These are phyloP conservation scores for Apophysomyces elegans DNA, from an alignment of 371 early-diverging fungal species.

Conservation along the genomic window DNA sequence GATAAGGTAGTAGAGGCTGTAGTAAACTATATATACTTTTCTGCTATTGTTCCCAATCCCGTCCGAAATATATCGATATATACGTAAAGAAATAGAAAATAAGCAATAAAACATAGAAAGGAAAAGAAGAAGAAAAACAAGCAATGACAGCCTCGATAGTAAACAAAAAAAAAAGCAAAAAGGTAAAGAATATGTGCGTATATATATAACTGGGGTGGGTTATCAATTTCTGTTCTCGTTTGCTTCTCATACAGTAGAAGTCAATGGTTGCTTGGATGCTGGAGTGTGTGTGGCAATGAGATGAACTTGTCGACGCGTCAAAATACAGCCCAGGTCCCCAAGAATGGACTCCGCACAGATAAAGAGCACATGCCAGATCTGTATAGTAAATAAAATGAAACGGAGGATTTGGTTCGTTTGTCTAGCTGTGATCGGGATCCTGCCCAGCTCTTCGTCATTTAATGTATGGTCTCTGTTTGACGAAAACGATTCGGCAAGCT, in stretches of 20 bases:
- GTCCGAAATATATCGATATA: background rate
- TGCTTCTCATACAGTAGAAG: background rate
- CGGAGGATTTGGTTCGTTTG: slow-evolving; percentile 1
- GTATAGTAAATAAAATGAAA: slow-evolving; percentile 17
- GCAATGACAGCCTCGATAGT: too few species aligned
- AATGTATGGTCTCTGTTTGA: slow-evolving; percentile 2
- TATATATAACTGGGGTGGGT: background rate
- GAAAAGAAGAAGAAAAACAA: too few species aligned
- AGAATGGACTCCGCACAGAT: slow-evolving; percentile 18
- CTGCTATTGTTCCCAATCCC: background rate
- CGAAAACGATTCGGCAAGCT: background rate
- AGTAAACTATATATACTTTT: background rate
- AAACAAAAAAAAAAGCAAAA: too few species aligned
- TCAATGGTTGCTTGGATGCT: background rate
- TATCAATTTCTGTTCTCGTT: background rate
- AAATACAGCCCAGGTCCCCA: background rate
- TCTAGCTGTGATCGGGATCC: background rate
- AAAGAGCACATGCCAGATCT: slow-evolving; percentile 25
- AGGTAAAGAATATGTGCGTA: background rate
- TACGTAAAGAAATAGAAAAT: background rate
- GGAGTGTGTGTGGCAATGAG: background rate
- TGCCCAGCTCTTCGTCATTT: slow-evolving; percentile 9
- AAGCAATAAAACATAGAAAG: background rate
- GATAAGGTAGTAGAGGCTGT: background rate
- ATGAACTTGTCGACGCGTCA: background rate